These are phyloP conservation scores for Neoascochyta sp. DNA, from an alignment of 2,329 filamentous ascomycete genomes.

Conservation along the genomic window DNA sequence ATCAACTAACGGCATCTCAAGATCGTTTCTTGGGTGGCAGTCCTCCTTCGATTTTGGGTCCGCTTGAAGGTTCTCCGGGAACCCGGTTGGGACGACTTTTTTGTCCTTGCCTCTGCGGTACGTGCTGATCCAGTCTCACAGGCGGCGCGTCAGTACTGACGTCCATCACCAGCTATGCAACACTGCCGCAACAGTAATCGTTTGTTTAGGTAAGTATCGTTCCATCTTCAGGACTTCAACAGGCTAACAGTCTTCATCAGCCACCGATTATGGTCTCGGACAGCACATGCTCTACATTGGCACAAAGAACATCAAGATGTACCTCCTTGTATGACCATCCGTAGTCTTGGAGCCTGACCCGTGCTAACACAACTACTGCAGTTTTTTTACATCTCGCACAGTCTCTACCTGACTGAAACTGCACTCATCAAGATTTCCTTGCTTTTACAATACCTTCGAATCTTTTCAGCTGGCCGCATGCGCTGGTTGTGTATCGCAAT, in stretches of 20 bases:
- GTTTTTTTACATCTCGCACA: slow-evolving; percentile 29
- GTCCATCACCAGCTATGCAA: slow-evolving; percentile 16
- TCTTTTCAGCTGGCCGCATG: slow-evolving; percentile 33
- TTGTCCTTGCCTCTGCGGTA: slow-evolving; percentile 30
- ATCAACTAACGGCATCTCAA: slow-evolving; percentile 12
- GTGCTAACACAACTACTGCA: slow-evolving; percentile 7
- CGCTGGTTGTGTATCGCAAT: slow-evolving; percentile 25
- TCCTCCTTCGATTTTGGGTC: slow-evolving; percentile 27
- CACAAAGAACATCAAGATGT: slow-evolving; percentile 8
- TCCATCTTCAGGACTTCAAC: no score
- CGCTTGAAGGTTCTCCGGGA: slow-evolving; percentile 27
- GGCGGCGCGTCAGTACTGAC: slow-evolving; percentile 1
- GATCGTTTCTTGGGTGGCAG: slow-evolving; percentile 27
- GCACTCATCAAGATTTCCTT: slow-evolving; percentile 36
- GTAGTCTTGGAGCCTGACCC: slow-evolving; percentile 1
- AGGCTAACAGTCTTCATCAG: slow-evolving; percentile 14
- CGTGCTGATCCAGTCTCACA: neutral
- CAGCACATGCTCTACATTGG: slow-evolving; percentile 30
- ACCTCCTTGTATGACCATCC: slow-evolving; percentile 12
- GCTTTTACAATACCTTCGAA: slow-evolving; percentile 37
- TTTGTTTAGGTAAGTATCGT: slow-evolving; percentile 21
- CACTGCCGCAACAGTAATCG: slow-evolving; percentile 21
- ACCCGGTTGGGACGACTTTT: slow-evolving; percentile 36
- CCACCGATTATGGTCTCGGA: slow-evolving; percentile 30
- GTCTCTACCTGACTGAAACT: slow-evolving; percentile 29